Evolutionary conservation across 2,329 filamentous ascomycete species (phyloP).

Genomic region (Chalaropsis ovoidea): DNA sequence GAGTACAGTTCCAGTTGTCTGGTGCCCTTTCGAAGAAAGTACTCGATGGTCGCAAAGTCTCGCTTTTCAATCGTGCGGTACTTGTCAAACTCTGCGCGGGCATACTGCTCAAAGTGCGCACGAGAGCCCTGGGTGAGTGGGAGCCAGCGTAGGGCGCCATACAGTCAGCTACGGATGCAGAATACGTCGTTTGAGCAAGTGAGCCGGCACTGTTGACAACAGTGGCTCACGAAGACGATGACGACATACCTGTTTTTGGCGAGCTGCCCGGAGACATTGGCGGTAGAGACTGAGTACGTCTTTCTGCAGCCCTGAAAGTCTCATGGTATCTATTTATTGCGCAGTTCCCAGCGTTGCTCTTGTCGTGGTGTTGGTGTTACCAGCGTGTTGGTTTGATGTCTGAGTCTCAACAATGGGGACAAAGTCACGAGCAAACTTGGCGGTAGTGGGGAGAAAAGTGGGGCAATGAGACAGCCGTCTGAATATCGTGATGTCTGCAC

Average conservation of each 20-base stretch:
- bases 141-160: neutral
- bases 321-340: slow-evolving; percentile 26
- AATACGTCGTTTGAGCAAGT: neutral
- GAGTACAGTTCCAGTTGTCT: slow-evolving; percentile 74
- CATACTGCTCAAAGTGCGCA: slow-evolving; percentile 53
- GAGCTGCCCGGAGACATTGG: slow-evolving; percentile 68
- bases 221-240: neutral
- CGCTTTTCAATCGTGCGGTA: slow-evolving; percentile 62
- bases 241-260: slow-evolving; percentile 63
- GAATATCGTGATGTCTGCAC: no score
- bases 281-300: slow-evolving; percentile 83
- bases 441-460: neutral
- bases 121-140: slow-evolving; percentile 40
- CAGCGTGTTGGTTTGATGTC: neutral
- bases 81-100: slow-evolving; percentile 65
- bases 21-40: slow-evolving; percentile 67
- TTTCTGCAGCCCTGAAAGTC: slow-evolving; percentile 77
- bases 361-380: neutral
- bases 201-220: neutral
- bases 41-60: slow-evolving; percentile 79
- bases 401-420: neutral
- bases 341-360: neutral
- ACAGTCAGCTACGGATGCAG: neutral
- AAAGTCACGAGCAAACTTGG: neutral
- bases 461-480: neutral